Evolutionary conservation across 2,329 filamentous ascomycete genomes (phyloP).

Genomic region (Dendryphion nanum): DNA sequence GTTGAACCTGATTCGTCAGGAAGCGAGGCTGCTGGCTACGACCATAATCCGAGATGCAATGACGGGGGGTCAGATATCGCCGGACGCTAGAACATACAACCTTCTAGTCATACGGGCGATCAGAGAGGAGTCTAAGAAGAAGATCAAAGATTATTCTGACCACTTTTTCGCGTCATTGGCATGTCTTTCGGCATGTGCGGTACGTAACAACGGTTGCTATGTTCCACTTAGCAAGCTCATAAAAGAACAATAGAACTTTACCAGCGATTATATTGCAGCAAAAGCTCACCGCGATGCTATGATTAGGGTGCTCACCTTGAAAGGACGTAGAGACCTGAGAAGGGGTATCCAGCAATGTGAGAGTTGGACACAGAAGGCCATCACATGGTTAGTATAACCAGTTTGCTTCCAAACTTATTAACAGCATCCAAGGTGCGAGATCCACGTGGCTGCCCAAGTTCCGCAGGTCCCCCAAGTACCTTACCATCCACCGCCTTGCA

Average conservation of each 20-base stretch:
- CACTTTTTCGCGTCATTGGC: constrained; percentile 13
- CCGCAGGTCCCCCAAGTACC: constrained; percentile 5
- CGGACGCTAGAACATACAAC: constrained; percentile 17
- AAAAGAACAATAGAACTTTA: constrained; percentile 10
- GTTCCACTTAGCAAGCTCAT: too few relatives aligned
- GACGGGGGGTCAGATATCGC: constrained; percentile 7
- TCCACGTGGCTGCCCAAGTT: constrained; percentile 17
- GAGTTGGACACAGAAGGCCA: constrained; percentile 14
- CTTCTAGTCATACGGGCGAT: constrained; percentile 13
- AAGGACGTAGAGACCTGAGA: constrained; percentile 16
- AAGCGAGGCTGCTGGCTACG: constrained; percentile 21
- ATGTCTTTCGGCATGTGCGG: constrained; percentile 20
- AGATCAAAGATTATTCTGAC: constrained; percentile 10
- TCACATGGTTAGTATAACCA: constrained; percentile 15
- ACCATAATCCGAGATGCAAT: constrained; percentile 17
- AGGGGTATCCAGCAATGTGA: constrained; percentile 9
- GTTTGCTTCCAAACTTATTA: not conserved
- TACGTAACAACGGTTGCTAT: constrained; percentile 9
- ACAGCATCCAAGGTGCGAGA: constrained; percentile 16
- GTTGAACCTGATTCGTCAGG: too few relatives aligned
- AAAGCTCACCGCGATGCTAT: constrained; percentile 18
- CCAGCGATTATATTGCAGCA: constrained; percentile 16
- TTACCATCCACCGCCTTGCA: constrained; percentile 10
- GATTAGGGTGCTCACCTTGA: constrained; percentile 12
- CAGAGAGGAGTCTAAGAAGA: constrained; percentile 11